A percentile compares a stretch with the other conserved stretches of the same genome.
phyloP scores from a whole-genome alignment of 495 filamentous ascomycete species.

The Tuber calosporum region DNA sequence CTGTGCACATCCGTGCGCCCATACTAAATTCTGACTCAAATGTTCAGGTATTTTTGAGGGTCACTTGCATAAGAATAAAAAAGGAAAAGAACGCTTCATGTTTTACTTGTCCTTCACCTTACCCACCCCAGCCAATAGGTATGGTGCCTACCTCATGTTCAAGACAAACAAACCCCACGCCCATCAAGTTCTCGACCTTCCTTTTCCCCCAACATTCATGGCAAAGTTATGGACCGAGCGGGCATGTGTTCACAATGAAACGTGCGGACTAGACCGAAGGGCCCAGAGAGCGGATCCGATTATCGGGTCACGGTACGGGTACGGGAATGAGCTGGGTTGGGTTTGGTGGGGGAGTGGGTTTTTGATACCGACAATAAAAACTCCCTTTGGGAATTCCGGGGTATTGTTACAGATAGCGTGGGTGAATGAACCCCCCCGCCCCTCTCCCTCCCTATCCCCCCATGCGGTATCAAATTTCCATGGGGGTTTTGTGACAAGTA shows the following conservation, averaged over 20 bases:
- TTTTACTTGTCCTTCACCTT: not conserved
- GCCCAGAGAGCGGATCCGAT: not conserved
- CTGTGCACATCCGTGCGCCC: no score
- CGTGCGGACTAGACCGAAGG: not conserved
- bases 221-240: not conserved
- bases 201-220: not conserved
- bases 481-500: not conserved
- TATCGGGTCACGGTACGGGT: not conserved
- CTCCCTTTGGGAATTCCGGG: not conserved
- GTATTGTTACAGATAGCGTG: not conserved
- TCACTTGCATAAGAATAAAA: not conserved
- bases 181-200: not conserved
- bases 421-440: not conserved
- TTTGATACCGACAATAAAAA: not conserved
- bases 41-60: no score
- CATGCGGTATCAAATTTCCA: not conserved
- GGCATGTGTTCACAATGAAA: not conserved
- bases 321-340: not conserved
- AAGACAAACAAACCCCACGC: conserved; percentile 1
- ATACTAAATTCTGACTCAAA: no score
- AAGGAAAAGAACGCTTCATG: not conserved
- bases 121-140: not conserved
- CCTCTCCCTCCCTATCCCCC: no score
- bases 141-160: not conserved
- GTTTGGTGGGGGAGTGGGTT: not conserved